Conservation (phyloP, 257 asterid species). For the Sherardia arvensis region DNA sequence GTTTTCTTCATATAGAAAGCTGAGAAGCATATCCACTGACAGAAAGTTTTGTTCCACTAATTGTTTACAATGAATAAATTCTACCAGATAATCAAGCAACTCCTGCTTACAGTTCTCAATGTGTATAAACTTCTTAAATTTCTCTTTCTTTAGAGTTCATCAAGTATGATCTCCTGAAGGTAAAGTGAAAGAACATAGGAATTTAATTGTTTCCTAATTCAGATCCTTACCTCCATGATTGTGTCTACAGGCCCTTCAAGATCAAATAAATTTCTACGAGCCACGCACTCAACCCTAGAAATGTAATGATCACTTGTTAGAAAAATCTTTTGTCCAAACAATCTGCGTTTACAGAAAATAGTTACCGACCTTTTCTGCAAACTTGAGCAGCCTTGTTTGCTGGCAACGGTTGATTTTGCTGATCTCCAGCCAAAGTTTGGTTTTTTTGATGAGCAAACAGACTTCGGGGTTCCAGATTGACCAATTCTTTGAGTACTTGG, state of each 20-base stretch:
- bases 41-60: background rate
- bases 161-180: background rate
- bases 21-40: background rate
- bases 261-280: constrained; percentile 36
- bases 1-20: background rate
- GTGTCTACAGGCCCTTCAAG: constrained; percentile 21
- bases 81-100: background rate
- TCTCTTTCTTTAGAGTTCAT: background rate
- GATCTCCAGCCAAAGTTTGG: constrained; percentile 24
- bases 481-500: constrained; percentile 44
- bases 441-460: constrained; percentile 32
- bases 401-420: constrained; percentile 24
- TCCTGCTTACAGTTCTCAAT: background rate
- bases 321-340: background rate
- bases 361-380: constrained; percentile 37
- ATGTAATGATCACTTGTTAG: constrained; percentile 15
- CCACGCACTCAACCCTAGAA: constrained; percentile 38
- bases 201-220: background rate
- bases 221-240: constrained; percentile 25
- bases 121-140: background rate
- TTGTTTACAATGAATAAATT: background rate
- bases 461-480: constrained; percentile 38
- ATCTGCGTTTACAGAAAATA: constrained; percentile 1
- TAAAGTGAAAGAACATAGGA: background rate
- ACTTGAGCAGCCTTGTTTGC: constrained; percentile 23